A percentile compares a stretch with the other conserved stretches of the same genome.
Evolutionary conservation across 2,329 filamentous ascomycete species (phyloP).

Genomic region (Aspergillus luchuensis): DNA sequence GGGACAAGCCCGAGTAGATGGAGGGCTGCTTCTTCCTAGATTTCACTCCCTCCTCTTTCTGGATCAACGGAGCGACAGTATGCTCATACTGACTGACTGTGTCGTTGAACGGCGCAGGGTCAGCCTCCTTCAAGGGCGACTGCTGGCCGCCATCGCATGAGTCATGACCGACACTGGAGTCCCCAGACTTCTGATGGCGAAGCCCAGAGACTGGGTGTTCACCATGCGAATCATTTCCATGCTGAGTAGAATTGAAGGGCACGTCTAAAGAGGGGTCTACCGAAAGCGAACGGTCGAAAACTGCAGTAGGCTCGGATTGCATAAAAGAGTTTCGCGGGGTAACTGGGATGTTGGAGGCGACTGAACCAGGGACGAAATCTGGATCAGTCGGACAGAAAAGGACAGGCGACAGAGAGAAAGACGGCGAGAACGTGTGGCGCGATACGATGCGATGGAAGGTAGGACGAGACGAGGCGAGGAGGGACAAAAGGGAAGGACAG

Average conservation of each 20-base stretch:
- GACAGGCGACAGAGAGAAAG: constrained; percentile 1
- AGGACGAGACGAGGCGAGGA: constrained; percentile 9
- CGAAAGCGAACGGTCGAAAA: constrained; percentile 49
- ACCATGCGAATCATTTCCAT: constrained; percentile 58
- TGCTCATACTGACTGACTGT: constrained; percentile 58
- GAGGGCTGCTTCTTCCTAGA: constrained; percentile 55
- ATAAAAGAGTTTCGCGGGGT: constrained; percentile 58
- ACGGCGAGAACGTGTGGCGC: constrained; percentile 10
- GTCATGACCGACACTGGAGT: constrained; percentile 28
- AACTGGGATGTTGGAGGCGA: constrained; percentile 43
- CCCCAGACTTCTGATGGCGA: constrained; percentile 44
- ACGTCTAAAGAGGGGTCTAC: constrained; percentile 42
- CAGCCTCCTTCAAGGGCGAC: constrained; percentile 28
- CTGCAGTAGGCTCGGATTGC: constrained; percentile 61
- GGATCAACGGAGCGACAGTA: constrained; percentile 40
- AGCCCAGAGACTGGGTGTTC: constrained; percentile 48
- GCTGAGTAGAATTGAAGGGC: constrained; percentile 51
- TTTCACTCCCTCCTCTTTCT: constrained; percentile 46
- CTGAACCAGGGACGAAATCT: constrained; percentile 56
- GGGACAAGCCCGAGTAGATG: constrained; percentile 50
- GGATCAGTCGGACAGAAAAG: constrained; percentile 50
- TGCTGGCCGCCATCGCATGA: constrained; percentile 24
- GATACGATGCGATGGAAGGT: neutral
- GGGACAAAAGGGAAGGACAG: neutral
- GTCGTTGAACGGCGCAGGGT: constrained; percentile 50